These are phyloP conservation scores for Colletotrichum ledebouriae DNA, from an alignment of 2,329 filamentous ascomycete genomes.

Conservation along the genomic window DNA sequence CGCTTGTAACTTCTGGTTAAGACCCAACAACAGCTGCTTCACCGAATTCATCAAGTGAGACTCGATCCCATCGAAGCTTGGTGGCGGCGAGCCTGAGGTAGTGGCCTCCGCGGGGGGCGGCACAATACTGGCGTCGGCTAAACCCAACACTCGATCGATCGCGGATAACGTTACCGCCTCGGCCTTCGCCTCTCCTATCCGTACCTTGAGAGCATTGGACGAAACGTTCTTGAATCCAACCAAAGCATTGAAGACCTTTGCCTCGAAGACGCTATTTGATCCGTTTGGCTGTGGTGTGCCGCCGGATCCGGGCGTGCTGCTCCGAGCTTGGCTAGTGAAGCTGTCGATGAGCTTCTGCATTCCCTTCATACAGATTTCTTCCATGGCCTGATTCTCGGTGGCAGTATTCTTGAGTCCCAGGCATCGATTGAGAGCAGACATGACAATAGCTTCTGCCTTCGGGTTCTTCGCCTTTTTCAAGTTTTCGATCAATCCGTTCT, in stretches of 20 bases:
- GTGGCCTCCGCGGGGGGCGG: constrained; percentile 45
- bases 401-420: constrained; percentile 61
- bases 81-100: constrained; percentile 28
- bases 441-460: constrained; percentile 62
- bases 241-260: constrained; percentile 58
- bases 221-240: constrained; percentile 62
- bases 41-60: constrained; percentile 58
- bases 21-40: constrained; percentile 54
- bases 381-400: constrained; percentile 61
- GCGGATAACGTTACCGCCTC: constrained; percentile 64
- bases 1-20: constrained; percentile 54
- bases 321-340: constrained; percentile 50
- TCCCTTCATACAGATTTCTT: constrained; percentile 60
- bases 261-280: constrained; percentile 47
- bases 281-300: constrained; percentile 44
- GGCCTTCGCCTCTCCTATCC: constrained; percentile 57
- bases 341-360: constrained; percentile 59
- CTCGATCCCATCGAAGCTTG: constrained; percentile 56
- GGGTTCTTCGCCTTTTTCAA: constrained; percentile 58
- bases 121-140: constrained; percentile 59
- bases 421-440: constrained; percentile 66
- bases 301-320: constrained; percentile 50
- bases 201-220: constrained; percentile 56
- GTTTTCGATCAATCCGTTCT: constrained; percentile 61
- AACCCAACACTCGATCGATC: constrained; percentile 64